phyloP scores from a whole-genome alignment of 108 stramenopile species.

The Nitzschia sp. region DNA sequence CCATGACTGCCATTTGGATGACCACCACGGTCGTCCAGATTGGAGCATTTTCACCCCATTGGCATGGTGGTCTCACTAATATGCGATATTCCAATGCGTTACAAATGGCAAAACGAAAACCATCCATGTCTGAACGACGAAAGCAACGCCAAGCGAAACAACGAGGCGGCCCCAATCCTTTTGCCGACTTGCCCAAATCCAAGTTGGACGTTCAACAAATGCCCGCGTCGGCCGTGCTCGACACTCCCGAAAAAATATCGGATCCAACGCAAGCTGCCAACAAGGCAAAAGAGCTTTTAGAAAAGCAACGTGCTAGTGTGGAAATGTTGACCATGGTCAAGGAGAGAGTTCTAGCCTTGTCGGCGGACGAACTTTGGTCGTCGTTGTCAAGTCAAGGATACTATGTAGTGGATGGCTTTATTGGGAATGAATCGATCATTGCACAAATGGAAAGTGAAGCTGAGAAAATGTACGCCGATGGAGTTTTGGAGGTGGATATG shows the following conservation, averaged over 20 bases:
- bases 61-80: too few species aligned
- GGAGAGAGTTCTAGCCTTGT: conserved; percentile 28
- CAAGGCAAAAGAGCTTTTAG: conserved; percentile 42
- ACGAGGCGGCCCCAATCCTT: conserved; percentile 7
- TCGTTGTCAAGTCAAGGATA: conserved; percentile 24
- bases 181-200: conserved; percentile 25
- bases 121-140: conserved; percentile 41
- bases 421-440: conserved; percentile 25
- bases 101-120: conserved; percentile 16
- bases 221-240: neutral
- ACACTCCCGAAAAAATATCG: conserved; percentile 1
- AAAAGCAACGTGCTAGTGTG: conserved; percentile 42
- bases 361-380: conserved; percentile 15
- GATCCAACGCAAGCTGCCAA: conserved; percentile 26
- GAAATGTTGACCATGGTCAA: conserved; percentile 44
- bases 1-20: too few species aligned
- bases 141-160: conserved; percentile 29
- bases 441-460: conserved; percentile 35
- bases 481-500: conserved; percentile 40
- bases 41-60: too few species aligned
- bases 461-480: conserved; percentile 17
- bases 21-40: too few species aligned
- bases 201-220: conserved; percentile 17
- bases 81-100: too few species aligned
- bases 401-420: conserved; percentile 34